These are phyloP conservation scores for Ceriops tagal DNA, from an alignment of 345 rosid species.

Conservation along the genomic window DNA sequence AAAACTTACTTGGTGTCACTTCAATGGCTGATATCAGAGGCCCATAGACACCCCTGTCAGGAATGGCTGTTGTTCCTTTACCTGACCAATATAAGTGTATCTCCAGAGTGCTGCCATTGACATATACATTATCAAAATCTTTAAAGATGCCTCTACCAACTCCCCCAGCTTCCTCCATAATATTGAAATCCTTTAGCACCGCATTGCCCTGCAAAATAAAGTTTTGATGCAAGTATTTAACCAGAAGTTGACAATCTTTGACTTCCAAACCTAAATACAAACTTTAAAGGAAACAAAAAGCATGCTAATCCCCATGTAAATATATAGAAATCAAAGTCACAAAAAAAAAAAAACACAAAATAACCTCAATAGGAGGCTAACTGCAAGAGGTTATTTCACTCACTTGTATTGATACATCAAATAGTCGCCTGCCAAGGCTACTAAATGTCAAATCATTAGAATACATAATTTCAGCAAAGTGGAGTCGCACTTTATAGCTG, in stretches of 20 bases:
- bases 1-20: constrained; percentile 67
- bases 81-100: constrained; percentile 76
- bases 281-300: too few species aligned
- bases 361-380: neutral
- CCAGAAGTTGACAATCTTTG: too few species aligned
- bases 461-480: constrained; percentile 87
- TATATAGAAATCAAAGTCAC: neutral
- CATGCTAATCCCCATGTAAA: neutral
- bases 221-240: too few species aligned
- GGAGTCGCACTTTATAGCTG: constrained; percentile 60
- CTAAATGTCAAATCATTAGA: constrained; percentile 41
- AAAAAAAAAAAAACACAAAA: neutral
- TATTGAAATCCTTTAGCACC: constrained; percentile 55
- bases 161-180: constrained; percentile 69
- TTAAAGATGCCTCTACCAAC: constrained; percentile 38
- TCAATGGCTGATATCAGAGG: constrained; percentile 85
- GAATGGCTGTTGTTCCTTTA: constrained; percentile 70
- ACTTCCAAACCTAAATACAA: too few species aligned
- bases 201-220: constrained; percentile 46
- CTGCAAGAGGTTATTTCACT: constrained; percentile 12
- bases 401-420: constrained; percentile 81
- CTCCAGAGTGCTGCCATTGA: constrained; percentile 67
- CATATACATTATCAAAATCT: constrained; percentile 32
- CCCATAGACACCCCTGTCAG: constrained; percentile 65
- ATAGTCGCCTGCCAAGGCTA: constrained; percentile 68